Percentiles rank a stretch among this genome's conserved stretches.
Evolutionary conservation across 257 asterid genomes (phyloP).

Genomic region (Nicotiana attenuata): DNA sequence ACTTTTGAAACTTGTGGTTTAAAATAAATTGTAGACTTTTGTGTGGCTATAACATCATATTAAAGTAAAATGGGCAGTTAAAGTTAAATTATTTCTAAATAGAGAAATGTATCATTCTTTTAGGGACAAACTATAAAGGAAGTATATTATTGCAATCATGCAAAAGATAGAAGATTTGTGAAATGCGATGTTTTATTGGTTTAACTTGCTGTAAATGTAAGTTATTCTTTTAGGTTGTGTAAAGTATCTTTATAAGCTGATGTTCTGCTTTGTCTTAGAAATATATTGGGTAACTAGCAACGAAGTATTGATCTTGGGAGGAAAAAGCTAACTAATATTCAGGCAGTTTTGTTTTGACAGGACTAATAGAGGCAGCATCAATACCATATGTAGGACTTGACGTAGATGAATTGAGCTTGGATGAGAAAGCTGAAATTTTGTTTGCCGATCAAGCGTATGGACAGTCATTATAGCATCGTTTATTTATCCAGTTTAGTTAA

Average conservation of each 20-base stretch:
- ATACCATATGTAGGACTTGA: constrained; percentile 57
- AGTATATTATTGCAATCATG: neutral
- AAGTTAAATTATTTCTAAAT: no score
- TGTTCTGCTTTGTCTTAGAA: neutral
- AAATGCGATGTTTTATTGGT: constrained; percentile 5
- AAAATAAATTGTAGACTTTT: no score
- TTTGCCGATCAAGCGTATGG: constrained; percentile 75
- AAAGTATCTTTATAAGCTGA: neutral
- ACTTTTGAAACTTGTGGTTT: no score
- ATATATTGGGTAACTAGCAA: neutral
- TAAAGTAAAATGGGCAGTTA: no score
- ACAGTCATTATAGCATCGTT: neutral
- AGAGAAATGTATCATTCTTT: no score
- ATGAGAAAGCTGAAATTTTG: constrained; percentile 88
- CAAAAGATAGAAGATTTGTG: neutral
- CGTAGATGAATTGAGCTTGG: constrained; percentile 66
- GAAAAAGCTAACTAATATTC: constrained; percentile 49
- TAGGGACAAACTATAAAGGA: no score
- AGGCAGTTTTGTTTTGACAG: constrained; percentile 99
- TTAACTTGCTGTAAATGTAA: neutral
- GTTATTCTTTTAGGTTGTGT: neutral
- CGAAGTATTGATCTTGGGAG: constrained; percentile 3
- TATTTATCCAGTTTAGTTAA: neutral
- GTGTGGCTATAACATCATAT: no score
- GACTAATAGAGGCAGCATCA: constrained; percentile 79